These are phyloP conservation scores for Pleurostoma richardsiae DNA, from an alignment of 2,329 filamentous ascomycete species.

Conservation along the genomic window DNA sequence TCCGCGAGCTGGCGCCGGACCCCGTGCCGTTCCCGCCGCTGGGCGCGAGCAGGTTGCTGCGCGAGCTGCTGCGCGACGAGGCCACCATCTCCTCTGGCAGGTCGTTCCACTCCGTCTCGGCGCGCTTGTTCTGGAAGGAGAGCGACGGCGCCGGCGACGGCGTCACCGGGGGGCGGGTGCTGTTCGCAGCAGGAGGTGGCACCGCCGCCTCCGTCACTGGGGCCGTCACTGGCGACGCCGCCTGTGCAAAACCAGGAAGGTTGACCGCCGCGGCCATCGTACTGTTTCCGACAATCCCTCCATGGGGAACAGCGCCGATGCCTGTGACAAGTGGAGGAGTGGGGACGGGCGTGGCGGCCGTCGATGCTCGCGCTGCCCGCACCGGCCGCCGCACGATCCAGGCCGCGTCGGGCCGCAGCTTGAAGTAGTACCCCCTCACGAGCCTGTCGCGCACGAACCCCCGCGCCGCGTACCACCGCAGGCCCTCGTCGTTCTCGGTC, in stretches of 20 bases:
- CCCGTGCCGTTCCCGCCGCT: conserved; percentile 17
- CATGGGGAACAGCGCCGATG: background rate
- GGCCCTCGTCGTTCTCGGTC: conserved; percentile 59
- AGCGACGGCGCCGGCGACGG: conserved; percentile 20
- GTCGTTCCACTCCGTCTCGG: conserved; percentile 63
- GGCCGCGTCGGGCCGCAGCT: conserved; percentile 55
- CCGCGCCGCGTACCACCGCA: conserved; percentile 56
- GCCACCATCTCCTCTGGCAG: conserved; percentile 54
- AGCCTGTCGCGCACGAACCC: conserved; percentile 48
- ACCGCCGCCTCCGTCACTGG: conserved; percentile 8
- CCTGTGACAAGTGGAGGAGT: background rate
- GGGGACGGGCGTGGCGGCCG: conserved; percentile 5
- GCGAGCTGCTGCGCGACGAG: conserved; percentile 9
- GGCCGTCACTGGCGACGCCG: background rate
- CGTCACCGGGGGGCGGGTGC: conserved; percentile 10
- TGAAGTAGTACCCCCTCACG: conserved; percentile 57
- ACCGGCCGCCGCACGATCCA: conserved; percentile 48
- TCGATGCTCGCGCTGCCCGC: background rate
- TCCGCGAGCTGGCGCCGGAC: conserved; percentile 47
- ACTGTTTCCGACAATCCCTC: conserved; percentile 5
- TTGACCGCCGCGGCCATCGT: conserved; percentile 22
- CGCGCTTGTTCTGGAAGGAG: conserved; percentile 55
- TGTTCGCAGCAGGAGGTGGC: conserved; percentile 4
- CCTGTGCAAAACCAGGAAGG: conserved; percentile 6
- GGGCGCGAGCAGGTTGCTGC: conserved; percentile 12